phyloP scores from a whole-genome alignment of 2,329 filamentous ascomycete genomes.

The Diplodia intermedia region DNA sequence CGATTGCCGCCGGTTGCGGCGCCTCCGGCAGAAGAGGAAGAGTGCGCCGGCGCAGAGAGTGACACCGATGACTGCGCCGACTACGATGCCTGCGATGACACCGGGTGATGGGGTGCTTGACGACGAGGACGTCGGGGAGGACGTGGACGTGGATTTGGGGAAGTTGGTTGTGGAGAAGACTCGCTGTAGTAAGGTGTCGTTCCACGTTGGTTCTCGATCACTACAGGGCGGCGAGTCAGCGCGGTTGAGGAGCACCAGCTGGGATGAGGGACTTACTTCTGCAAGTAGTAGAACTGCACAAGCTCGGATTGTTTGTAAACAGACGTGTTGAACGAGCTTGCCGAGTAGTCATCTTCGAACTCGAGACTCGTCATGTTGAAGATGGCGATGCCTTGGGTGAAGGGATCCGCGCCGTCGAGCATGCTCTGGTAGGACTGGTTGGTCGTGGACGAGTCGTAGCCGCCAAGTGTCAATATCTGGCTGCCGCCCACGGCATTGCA shows the following conservation, averaged over 20 bases:
- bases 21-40: not conserved
- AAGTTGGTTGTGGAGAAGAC: constrained; percentile 24
- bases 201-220: not conserved
- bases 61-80: constrained; percentile 3
- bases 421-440: constrained; percentile 2
- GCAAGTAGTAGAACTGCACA: constrained; percentile 3
- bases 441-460: constrained; percentile 6
- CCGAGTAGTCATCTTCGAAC: constrained; percentile 11
- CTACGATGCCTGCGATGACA: constrained; percentile 5
- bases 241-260: not conserved
- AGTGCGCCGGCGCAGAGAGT: not conserved
- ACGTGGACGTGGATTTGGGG: not conserved
- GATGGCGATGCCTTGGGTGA: constrained; percentile 7
- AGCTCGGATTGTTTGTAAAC: constrained; percentile 5
- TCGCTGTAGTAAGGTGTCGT: not conserved
- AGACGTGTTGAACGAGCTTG: not conserved
- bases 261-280: not conserved
- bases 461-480: constrained; percentile 32
- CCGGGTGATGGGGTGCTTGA: not conserved
- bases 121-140: not conserved
- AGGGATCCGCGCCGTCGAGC: not conserved
- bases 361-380: constrained; percentile 24
- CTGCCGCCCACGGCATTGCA: constrained; percentile 32
- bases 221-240: not conserved
- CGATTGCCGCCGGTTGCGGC: not conserved